These are phyloP conservation scores for Annulohypoxylon truncatum DNA, from an alignment of 2,329 filamentous ascomycete genomes.

Conservation along the genomic window DNA sequence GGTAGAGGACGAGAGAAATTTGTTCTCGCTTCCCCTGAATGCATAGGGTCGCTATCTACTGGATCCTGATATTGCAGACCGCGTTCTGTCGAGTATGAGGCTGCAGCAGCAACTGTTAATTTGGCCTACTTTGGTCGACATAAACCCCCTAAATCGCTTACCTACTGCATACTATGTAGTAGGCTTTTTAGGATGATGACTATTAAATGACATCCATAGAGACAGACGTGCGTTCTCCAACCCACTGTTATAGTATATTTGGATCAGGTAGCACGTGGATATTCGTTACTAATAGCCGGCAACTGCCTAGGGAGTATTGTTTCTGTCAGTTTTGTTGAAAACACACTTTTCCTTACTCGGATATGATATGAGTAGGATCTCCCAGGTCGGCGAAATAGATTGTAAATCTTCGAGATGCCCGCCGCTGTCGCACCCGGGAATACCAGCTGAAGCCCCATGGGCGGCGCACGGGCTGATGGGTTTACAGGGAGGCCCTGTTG, in stretches of 20 bases:
- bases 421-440: neutral
- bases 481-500: slow-evolving; percentile 1
- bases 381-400: neutral
- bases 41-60: neutral
- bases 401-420: slow-evolving; percentile 10
- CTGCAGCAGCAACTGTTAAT: slow-evolving; percentile 5
- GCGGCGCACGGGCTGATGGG: neutral
- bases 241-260: slow-evolving; percentile 1
- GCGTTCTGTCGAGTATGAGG: neutral
- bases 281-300: neutral
- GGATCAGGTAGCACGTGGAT: slow-evolving; percentile 9
- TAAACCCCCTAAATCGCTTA: neutral
- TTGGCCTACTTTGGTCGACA: slow-evolving; percentile 4
- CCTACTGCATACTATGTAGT: neutral
- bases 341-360: neutral
- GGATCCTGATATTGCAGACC: slow-evolving; percentile 11
- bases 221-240: neutral
- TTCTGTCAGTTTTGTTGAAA: neutral
- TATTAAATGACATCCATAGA: neutral
- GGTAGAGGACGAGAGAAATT: neutral
- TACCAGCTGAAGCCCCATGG: neutral
- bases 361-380: neutral
- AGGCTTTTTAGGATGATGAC: neutral
- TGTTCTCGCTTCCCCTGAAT: neutral
- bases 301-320: neutral